Evolutionary conservation across 495 filamentous ascomycete genomes (phyloP).

Genomic region (Aspergillus steynii): DNA sequence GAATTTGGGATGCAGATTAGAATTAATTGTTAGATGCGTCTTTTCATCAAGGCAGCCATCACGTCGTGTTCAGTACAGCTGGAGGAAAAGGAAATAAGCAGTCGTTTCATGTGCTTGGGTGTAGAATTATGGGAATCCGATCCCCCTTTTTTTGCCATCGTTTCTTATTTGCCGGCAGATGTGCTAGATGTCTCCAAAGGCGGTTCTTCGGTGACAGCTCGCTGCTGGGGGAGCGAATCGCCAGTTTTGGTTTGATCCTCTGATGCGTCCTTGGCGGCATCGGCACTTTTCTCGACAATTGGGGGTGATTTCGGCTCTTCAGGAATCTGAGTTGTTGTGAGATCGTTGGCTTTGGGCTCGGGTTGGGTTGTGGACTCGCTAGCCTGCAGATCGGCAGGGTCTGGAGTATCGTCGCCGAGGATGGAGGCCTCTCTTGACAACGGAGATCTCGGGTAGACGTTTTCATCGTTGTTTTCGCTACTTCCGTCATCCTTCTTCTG

Average conservation of each 20-base stretch:
- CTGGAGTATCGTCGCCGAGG: slow-evolving; percentile 12
- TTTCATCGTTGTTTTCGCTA: slow-evolving; percentile 19
- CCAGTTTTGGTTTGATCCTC: background rate
- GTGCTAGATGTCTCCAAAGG: no score
- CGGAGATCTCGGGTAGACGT: slow-evolving; percentile 36
- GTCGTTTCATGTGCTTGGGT: background rate
- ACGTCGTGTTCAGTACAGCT: background rate
- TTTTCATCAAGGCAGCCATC: background rate
- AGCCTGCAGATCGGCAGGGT: background rate
- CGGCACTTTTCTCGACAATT: background rate
- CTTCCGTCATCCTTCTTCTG: slow-evolving; percentile 27
- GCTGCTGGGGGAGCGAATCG: background rate
- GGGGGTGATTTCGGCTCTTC: background rate
- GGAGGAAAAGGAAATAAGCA: background rate
- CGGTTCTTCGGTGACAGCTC: background rate
- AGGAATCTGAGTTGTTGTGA: background rate
- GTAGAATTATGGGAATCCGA: background rate
- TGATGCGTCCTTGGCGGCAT: background rate
- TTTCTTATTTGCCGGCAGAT: background rate
- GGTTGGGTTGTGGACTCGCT: slow-evolving; percentile 2
- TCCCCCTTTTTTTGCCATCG: background rate
- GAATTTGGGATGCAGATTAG: background rate
- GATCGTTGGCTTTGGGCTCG: background rate
- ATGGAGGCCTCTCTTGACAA: slow-evolving; percentile 34
- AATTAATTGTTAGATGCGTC: background rate